Conservation (phyloP, 2,329 filamentous ascomycete species). For the Catunica adiposa region DNA sequence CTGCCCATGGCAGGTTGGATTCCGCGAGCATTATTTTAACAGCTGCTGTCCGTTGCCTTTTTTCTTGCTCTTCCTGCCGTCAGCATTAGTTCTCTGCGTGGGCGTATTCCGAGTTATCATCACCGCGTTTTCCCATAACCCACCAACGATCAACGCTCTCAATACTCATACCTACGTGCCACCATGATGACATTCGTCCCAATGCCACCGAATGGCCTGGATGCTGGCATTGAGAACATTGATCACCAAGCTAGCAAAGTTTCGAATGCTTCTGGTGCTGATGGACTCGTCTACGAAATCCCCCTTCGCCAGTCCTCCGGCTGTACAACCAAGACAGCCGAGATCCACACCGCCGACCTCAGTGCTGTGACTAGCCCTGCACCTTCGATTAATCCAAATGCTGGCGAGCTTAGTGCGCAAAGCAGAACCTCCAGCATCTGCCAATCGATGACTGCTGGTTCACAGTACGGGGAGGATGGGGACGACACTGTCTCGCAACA, state of each 20-base stretch:
- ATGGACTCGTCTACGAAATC: not conserved
- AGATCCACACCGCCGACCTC: not conserved
- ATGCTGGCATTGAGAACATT: too few species aligned
- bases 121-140: too few species aligned
- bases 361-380: not conserved
- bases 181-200: too few species aligned
- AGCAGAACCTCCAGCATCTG: not conserved
- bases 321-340: not conserved
- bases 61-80: too few species aligned
- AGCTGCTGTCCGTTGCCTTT: too few species aligned
- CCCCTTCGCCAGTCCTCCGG: not conserved
- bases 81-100: too few species aligned
- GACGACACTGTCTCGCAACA: not conserved
- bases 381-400: not conserved
- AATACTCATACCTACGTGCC: too few species aligned
- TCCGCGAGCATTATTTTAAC: not conserved
- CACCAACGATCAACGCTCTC: too few species aligned
- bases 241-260: too few species aligned
- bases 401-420: not conserved
- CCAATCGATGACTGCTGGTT: not conserved
- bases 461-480: not conserved
- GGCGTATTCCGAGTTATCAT: too few species aligned
- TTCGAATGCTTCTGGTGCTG: too few species aligned
- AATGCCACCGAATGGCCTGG: too few species aligned
- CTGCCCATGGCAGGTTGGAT: not conserved